A percentile compares a stretch with the other conserved stretches of the same genome.
These are phyloP conservation scores for Aspergillus diversus DNA, from an alignment of 495 filamentous ascomycete species.

Conservation along the genomic window DNA sequence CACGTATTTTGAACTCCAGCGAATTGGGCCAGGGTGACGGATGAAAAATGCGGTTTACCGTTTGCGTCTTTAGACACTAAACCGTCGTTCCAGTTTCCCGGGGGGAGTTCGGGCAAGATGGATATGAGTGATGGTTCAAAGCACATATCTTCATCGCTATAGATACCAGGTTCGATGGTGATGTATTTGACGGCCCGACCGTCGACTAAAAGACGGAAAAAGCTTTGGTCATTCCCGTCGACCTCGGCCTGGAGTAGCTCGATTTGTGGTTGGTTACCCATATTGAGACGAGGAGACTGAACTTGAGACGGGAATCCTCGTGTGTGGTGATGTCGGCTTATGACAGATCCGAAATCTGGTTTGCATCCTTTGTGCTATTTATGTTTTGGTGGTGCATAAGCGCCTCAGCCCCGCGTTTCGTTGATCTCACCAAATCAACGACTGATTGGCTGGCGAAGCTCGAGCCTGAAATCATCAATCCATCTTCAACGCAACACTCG, in stretches of 20 bases:
- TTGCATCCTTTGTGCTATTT: too few relatives aligned
- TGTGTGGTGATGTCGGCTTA: too few relatives aligned
- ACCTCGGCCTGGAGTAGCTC: constrained; percentile 35
- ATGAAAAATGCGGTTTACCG: constrained; percentile 27
- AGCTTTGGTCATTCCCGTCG: constrained; percentile 32
- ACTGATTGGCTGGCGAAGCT: too few relatives aligned
- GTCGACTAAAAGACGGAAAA: constrained; percentile 37
- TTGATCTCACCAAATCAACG: too few relatives aligned
- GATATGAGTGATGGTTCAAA: constrained; percentile 33
- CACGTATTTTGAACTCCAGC: constrained; percentile 27
- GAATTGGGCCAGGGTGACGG: constrained; percentile 22
- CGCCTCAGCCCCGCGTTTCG: too few relatives aligned
- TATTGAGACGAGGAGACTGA: too few relatives aligned
- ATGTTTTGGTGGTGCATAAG: too few relatives aligned
- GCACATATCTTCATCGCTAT: constrained; percentile 37
- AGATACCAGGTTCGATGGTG: constrained; percentile 38
- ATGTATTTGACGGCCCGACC: constrained; percentile 36
- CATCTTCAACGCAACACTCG: too few relatives aligned
- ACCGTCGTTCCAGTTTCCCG: constrained; percentile 35
- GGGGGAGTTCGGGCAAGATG: constrained; percentile 25
- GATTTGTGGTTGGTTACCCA: constrained; percentile 24
- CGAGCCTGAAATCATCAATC: too few relatives aligned
- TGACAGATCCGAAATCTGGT: too few relatives aligned
- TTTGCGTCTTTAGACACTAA: constrained; percentile 23
- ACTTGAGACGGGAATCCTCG: too few relatives aligned